Conservation (phyloP, 257 asterid species). For the Echites panduratus region DNA sequence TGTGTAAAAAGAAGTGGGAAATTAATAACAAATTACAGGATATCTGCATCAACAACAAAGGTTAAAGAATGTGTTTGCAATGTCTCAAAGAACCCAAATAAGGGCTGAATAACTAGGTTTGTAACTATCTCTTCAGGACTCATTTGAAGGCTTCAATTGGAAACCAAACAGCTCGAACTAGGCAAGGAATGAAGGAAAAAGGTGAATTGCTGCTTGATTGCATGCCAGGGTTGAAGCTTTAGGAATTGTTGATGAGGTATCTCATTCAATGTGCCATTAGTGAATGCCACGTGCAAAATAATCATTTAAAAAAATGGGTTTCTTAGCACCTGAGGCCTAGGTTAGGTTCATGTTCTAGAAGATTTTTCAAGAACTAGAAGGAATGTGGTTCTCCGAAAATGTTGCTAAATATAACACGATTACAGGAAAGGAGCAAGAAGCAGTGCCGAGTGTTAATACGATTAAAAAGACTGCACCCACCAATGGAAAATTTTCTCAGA, state of each 20-base stretch:
- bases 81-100: neutral
- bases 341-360: neutral
- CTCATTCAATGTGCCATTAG: neutral
- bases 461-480: neutral
- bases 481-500: too few relatives aligned
- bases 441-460: neutral
- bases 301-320: neutral
- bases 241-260: neutral
- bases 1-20: neutral
- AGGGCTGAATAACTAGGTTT: neutral
- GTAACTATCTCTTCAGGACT: neutral
- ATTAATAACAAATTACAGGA: neutral
- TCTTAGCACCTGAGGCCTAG: neutral
- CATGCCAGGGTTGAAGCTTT: neutral
- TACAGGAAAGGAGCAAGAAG: neutral
- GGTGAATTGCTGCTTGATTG: neutral
- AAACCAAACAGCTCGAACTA: neutral
- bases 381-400: neutral
- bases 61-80: neutral
- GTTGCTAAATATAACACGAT: neutral
- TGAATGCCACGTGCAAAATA: neutral
- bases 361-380: neutral
- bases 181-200: neutral
- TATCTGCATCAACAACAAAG: neutral
- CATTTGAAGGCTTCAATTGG: neutral